Percentiles rank a stretch among this genome's conserved stretches.
phyloP scores from a whole-genome alignment of 192 early-diverging fungal species.

The Gaertneriomyces sp. region DNA sequence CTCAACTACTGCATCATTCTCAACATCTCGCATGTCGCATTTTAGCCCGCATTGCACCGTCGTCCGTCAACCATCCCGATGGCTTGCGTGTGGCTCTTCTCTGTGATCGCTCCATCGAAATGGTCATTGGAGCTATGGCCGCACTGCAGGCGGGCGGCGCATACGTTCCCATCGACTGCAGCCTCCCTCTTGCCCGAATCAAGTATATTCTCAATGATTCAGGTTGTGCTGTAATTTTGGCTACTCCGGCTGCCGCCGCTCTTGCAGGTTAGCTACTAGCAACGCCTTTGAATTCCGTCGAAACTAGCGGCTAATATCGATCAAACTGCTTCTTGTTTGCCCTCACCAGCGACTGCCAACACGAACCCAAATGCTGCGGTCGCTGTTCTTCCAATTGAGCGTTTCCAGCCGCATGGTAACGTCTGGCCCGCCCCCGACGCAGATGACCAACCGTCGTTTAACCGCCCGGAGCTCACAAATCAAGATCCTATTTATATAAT shows the following conservation, averaged over 20 bases:
- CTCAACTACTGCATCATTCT: too few species aligned
- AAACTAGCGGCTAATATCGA: too few species aligned
- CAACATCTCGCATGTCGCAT: too few species aligned
- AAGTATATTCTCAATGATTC: conserved; percentile 13
- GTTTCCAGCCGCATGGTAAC: background rate
- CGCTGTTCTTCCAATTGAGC: background rate
- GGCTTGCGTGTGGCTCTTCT: too few species aligned
- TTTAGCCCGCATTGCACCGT: too few species aligned
- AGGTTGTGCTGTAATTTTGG: conserved; percentile 1
- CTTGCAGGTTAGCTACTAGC: background rate
- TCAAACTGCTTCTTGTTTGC: too few species aligned
- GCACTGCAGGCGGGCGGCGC: conserved; percentile 21
- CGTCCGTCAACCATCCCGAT: too few species aligned
- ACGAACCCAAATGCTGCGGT: too few species aligned
- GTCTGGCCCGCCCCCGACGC: background rate
- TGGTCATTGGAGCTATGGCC: conserved; percentile 11
- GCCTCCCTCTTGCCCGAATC: background rate
- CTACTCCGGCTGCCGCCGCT: background rate
- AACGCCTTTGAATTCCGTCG: background rate
- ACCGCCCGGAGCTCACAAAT: background rate
- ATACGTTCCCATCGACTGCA: conserved; percentile 20
- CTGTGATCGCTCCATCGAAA: conserved; percentile 1
- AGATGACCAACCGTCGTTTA: background rate
- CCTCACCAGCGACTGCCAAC: too few species aligned
- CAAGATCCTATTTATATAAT: conserved; percentile 24